phyloP scores from a whole-genome alignment of 257 asterid genomes.

The Gynochthodes officinalis region DNA sequence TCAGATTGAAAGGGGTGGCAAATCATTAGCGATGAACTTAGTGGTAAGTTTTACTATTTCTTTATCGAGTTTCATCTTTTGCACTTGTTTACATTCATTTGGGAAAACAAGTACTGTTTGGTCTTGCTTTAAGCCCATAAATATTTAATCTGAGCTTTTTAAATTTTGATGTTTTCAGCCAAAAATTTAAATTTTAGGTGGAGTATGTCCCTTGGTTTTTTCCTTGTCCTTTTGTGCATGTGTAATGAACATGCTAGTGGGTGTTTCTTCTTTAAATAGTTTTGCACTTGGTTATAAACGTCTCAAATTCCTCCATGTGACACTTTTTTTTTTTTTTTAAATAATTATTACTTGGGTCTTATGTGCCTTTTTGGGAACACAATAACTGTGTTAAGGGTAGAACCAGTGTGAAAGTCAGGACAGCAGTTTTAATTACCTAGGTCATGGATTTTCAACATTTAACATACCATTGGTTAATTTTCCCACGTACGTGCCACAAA shows the following conservation, averaged over 20 bases:
- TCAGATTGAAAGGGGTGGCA: slow-evolving; percentile 97
- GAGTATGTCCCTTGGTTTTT: neutral
- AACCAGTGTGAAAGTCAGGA: neutral
- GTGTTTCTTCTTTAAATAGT: neutral
- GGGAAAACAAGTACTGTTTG: neutral
- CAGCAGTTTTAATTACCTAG: neutral
- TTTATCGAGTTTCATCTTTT: neutral
- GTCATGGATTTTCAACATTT: neutral
- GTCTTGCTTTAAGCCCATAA: neutral
- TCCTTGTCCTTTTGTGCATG: neutral
- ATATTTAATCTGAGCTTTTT: neutral
- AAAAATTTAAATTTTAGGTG: neutral
- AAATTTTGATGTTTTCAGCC: neutral
- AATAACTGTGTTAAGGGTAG: neutral
- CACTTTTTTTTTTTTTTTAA: neutral
- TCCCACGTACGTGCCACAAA: neutral
- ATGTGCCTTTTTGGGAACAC: no score
- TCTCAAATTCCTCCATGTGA: neutral
- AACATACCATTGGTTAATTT: no score
- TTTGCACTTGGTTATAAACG: no score
- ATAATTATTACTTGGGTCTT: no score
- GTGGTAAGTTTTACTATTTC: slow-evolving; percentile 43
- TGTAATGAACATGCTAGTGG: neutral
- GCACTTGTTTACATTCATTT: neutral
- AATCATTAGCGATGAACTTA: slow-evolving; percentile 65